phyloP scores from a whole-genome alignment of 116 monocot genomes.

The Trichopus zeylanicus region DNA sequence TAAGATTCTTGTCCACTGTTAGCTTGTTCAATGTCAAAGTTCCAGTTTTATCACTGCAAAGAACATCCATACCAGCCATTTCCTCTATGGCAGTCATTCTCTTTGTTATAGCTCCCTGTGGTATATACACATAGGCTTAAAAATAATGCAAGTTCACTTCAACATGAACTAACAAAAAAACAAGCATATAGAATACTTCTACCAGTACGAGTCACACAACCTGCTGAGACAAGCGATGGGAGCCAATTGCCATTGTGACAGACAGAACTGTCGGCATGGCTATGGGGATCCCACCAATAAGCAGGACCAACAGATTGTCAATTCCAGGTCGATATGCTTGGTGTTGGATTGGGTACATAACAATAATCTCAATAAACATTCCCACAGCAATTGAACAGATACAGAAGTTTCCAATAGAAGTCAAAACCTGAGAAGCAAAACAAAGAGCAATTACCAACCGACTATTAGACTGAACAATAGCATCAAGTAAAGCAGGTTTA shows the following conservation, averaged over 20 bases:
- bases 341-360: constrained; percentile 77
- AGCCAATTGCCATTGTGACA: constrained; percentile 83
- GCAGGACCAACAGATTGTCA: constrained; percentile 74
- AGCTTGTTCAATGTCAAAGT: constrained; percentile 85
- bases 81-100: constrained; percentile 97
- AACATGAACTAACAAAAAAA: no score
- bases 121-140: no score
- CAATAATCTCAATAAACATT: constrained; percentile 61
- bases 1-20: constrained; percentile 72
- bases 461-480: no score
- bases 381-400: constrained; percentile 72
- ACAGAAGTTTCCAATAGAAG: constrained; percentile 76
- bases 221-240: constrained; percentile 74
- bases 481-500: background rate
- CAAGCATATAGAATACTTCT: no score
- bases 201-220: constrained; percentile 6
- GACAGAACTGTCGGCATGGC: constrained; percentile 84
- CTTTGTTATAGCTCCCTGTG: constrained; percentile 88
- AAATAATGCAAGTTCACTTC: no score
- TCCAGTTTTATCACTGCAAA: constrained; percentile 92
- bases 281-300: constrained; percentile 81
- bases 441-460: background rate
- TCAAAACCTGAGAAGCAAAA: constrained; percentile 38
- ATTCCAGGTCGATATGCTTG: constrained; percentile 65
- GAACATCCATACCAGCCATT: constrained; percentile 98